Evolutionary conservation across 2,329 filamentous ascomycete genomes (phyloP), one percentile per base, ranked within the genome.

Genomic region (Aspergillus spinulosporus): DNA sequence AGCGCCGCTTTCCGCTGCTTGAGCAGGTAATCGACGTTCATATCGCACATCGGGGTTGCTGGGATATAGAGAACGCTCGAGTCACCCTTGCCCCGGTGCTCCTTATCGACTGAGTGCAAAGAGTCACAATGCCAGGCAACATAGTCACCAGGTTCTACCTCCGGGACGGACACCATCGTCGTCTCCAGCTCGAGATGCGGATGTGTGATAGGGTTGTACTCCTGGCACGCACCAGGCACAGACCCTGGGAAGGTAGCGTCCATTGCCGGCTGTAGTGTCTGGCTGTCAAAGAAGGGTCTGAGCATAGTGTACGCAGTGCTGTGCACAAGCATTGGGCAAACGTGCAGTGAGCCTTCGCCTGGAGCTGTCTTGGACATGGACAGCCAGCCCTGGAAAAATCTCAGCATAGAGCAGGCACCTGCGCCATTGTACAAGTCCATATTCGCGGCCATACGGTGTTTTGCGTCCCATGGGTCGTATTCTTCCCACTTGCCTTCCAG

Each of bases 331-430:
- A 95, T 78, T 0, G 92, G 92, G 65, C 92, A 92, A 1, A 96
- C 88, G 43, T 90, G 80, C 51, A 97, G 74, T 0, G 92, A 94
- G 0, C 92, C 92, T 74, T 96, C 87, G 4, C 81, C 80, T 0
- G 90, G 89, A 0, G 81, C 85, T 0, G 85, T 88, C n/a, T 78
- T 76, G 56, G 87, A 91, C 81, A 97, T 87, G 58, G 73, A 72
- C 51, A 97, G 73, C 92, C 92, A 97, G 14, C 91, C 92, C 74
- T 97, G 92, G 72, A 90, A 93, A 81, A 91, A 88, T 39, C 93
- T 83, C 74, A 96, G 92, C 78, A 92, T 90, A 45, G 83, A 88
- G 74, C 90, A 96, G 0, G 89, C 86, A 0, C 92, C 92, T 0
- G 91, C 81, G 0, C 92, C 90, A 49, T 90, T 81, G 70, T 97